A percentile compares a stretch with the other conserved stretches of the same genome.
These are phyloP conservation scores for Eucalyptus curtisii DNA, from an alignment of 345 rosid genomes.

Conservation along the genomic window DNA sequence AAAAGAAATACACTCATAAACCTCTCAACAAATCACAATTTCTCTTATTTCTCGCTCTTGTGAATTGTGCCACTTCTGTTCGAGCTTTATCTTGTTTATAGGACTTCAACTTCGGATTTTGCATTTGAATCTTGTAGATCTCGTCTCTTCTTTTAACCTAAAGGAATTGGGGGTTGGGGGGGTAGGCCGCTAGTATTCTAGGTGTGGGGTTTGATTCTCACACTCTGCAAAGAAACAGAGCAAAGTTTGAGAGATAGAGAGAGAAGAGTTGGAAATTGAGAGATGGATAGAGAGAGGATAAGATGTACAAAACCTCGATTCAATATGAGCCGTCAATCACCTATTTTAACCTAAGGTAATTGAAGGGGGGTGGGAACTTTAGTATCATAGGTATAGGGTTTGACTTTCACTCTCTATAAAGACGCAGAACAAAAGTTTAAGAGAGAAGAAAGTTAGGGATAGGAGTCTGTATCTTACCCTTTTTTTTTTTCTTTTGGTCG, in stretches of 20 bases:
- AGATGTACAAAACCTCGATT: background rate
- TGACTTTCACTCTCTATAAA: accelerated
- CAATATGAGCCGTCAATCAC: background rate
- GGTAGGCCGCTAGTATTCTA: no score
- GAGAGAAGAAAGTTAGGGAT: background rate
- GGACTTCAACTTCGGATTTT: background rate
- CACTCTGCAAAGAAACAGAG: accelerated
- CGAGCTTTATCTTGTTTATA: background rate
- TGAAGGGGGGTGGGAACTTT: background rate
- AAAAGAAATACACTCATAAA: background rate
- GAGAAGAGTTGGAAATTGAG: no score
- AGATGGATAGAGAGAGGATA: no score
- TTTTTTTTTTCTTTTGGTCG: no score
- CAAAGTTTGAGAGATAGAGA: no score
- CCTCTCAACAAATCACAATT: background rate
- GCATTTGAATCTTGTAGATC: background rate
- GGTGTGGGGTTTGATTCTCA: accelerated
- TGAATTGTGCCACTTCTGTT: background rate
- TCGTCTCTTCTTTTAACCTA: background rate
- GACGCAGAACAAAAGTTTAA: background rate
- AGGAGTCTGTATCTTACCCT: no score
- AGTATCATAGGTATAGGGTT: background rate
- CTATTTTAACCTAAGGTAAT: background rate
- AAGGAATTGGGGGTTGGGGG: no score
- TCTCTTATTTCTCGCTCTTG: background rate